phyloP scores from a whole-genome alignment of 2,329 filamentous ascomycete genomes.

The Pestalotiopsis sp. region DNA sequence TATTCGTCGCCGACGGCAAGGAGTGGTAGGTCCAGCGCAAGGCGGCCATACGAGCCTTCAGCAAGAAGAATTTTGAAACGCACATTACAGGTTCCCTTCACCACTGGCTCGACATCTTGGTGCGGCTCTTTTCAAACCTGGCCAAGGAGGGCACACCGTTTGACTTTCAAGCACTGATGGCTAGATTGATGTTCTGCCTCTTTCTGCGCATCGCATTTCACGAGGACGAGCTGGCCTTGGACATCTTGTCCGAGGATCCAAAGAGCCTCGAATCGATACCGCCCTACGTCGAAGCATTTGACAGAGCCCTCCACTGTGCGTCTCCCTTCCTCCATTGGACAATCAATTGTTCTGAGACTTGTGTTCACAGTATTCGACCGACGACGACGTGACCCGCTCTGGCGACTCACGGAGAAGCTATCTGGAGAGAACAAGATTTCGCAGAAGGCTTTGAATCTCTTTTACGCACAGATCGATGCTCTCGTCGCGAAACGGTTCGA shows the following conservation, averaged over 20 bases:
- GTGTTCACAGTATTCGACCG: not conserved
- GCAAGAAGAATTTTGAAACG: not conserved
- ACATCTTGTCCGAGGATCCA: not conserved
- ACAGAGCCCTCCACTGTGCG: not conserved
- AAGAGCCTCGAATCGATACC: not conserved
- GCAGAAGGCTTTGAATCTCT: not conserved
- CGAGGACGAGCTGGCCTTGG: not conserved
- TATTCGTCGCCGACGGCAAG: not conserved
- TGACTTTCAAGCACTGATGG: not conserved
- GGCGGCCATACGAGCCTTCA: not conserved
- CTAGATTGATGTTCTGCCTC: not conserved
- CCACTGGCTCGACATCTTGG: not conserved
- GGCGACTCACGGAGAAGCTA: not conserved
- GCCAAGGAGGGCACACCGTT: not conserved
- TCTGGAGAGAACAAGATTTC: not conserved
- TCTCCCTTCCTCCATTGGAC: not conserved
- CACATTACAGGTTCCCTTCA: not conserved
- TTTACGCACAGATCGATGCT: not conserved
- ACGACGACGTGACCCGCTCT: not conserved
- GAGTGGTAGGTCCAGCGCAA: slow-evolving; percentile 1
- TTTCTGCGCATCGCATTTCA: not conserved
- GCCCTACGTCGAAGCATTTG: not conserved
- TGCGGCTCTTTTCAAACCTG: not conserved
- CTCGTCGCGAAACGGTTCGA: not conserved
- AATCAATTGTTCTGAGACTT: not conserved